phyloP scores from a whole-genome alignment of 2,329 filamentous ascomycete species.

The Stachybotrys chartarum region DNA sequence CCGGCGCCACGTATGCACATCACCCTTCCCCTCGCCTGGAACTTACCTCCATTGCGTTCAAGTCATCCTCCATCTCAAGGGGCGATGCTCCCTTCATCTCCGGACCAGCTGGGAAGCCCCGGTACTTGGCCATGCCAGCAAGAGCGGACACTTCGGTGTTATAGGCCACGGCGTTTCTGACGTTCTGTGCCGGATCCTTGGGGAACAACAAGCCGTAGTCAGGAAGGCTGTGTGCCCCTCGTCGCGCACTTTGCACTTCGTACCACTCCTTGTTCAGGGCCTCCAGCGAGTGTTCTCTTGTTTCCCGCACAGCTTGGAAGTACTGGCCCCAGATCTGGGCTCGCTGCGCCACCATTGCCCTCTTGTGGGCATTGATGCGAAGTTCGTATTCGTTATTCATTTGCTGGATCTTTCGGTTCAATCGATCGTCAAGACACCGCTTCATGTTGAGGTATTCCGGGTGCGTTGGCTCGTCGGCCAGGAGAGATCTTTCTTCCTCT shows the following conservation, averaged over 20 bases:
- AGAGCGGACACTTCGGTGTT: slow-evolving; percentile 92
- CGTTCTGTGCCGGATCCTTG: slow-evolving; percentile 66
- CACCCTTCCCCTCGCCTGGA: background rate
- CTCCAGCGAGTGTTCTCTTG: slow-evolving; percentile 72
- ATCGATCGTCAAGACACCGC: slow-evolving; percentile 74
- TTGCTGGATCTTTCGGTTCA: slow-evolving; percentile 71
- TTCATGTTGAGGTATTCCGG: slow-evolving; percentile 89
- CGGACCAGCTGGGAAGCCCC: slow-evolving; percentile 94
- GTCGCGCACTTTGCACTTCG: slow-evolving; percentile 82
- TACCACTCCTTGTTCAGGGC: slow-evolving; percentile 85
- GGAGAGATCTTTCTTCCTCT: slow-evolving; percentile 55
- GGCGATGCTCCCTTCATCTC: slow-evolving; percentile 66
- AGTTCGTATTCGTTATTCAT: slow-evolving; percentile 69
- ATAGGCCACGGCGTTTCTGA: slow-evolving; percentile 82
- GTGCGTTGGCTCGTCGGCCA: slow-evolving; percentile 62
- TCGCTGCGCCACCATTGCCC: slow-evolving; percentile 70
- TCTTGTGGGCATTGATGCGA: slow-evolving; percentile 65
- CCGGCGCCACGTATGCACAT: slow-evolving; percentile 4
- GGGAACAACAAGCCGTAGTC: slow-evolving; percentile 81
- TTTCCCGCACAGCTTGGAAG: slow-evolving; percentile 77
- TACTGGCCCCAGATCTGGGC: slow-evolving; percentile 86
- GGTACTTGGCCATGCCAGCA: slow-evolving; percentile 85
- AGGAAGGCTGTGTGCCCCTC: slow-evolving; percentile 71
- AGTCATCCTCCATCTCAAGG: slow-evolving; percentile 75
- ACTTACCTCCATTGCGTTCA: slow-evolving; percentile 77